Percentiles rank a stretch among this genome's conserved stretches.
These are phyloP conservation scores for Chalciporus piperatus DNA, from an alignment of 768 basidiomycete genomes.

Conservation along the genomic window DNA sequence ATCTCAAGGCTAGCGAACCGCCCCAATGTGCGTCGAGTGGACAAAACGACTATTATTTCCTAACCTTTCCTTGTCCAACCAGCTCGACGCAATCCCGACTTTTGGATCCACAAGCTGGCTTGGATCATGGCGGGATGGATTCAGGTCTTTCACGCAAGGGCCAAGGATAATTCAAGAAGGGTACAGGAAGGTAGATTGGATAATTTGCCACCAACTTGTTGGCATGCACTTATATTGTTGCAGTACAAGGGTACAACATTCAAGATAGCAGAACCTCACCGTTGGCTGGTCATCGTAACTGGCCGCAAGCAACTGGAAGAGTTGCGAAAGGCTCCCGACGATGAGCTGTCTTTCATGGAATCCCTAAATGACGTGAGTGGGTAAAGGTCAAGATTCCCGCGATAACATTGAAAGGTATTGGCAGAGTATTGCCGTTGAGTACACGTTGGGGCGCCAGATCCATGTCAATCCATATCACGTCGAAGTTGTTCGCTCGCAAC, in stretches of 20 bases:
- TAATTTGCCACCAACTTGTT: not conserved
- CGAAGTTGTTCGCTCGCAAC: constrained; percentile 23
- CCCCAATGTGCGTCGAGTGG: not conserved
- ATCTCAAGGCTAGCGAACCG: not conserved
- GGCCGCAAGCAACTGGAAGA: constrained; percentile 35
- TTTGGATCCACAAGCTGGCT: constrained; percentile 25
- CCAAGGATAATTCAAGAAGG: constrained; percentile 30
- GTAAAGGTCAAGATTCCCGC: not conserved
- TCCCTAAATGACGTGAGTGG: constrained; percentile 28
- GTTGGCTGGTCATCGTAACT: constrained; percentile 42
- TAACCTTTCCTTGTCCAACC: not conserved
- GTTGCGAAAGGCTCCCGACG: constrained; percentile 37
- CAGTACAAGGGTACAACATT: constrained; percentile 31
- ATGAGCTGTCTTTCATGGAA: constrained; percentile 33
- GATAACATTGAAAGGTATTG: not conserved
- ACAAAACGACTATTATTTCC: not conserved
- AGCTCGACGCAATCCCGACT: constrained; percentile 31
- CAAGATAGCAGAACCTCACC: constrained; percentile 24
- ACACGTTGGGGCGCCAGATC: constrained; percentile 37
- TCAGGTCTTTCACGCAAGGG: constrained; percentile 14
- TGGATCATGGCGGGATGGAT: constrained; percentile 25
- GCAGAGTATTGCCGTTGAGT: constrained; percentile 36
- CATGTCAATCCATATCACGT: constrained; percentile 31
- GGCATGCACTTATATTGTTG: not conserved
- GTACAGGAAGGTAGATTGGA: constrained; percentile 24